Conservation (phyloP, 495 filamentous ascomycete species). For the Collariella sp. region DNA sequence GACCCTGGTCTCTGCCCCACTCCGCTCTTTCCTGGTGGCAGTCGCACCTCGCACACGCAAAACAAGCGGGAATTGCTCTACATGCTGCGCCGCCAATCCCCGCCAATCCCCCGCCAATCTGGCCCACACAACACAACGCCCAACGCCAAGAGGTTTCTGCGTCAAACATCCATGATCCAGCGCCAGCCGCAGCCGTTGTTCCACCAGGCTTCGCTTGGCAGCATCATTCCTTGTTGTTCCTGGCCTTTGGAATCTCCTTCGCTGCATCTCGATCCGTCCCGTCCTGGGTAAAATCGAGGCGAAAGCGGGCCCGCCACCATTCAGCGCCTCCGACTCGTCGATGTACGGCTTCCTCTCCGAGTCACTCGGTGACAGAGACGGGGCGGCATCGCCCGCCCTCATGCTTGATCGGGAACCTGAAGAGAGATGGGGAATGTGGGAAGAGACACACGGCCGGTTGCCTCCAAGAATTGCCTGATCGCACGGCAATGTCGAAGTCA, state of each 20-base stretch:
- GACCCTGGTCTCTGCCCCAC: slow-evolving; percentile 5
- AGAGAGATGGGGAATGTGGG: neutral
- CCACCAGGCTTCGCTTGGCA: slow-evolving; percentile 2
- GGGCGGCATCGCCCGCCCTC: neutral
- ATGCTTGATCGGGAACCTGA: neutral
- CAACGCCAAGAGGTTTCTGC: neutral
- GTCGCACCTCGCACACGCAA: neutral
- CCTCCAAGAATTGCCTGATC: neutral
- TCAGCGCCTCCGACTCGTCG: slow-evolving; percentile 4
- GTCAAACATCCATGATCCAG: neutral
- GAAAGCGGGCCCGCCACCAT: neutral
- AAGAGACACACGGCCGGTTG: neutral
- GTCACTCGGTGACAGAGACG: neutral
- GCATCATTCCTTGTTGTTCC: neutral
- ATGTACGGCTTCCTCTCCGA: neutral
- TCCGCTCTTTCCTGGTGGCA: slow-evolving; percentile 7
- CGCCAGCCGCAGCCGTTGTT: slow-evolving; percentile 1
- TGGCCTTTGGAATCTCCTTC: neutral
- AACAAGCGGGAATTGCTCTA: slow-evolving; percentile 10
- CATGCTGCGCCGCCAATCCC: slow-evolving; percentile 7
- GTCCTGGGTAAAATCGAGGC: neutral
- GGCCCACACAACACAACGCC: neutral
- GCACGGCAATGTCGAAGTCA: neutral
- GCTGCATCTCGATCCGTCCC: neutral
- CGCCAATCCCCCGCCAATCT: slow-evolving; percentile 1